These are phyloP conservation scores for Verticillium longisporum DNA, from an alignment of 2,329 filamentous ascomycete genomes.

Conservation along the genomic window DNA sequence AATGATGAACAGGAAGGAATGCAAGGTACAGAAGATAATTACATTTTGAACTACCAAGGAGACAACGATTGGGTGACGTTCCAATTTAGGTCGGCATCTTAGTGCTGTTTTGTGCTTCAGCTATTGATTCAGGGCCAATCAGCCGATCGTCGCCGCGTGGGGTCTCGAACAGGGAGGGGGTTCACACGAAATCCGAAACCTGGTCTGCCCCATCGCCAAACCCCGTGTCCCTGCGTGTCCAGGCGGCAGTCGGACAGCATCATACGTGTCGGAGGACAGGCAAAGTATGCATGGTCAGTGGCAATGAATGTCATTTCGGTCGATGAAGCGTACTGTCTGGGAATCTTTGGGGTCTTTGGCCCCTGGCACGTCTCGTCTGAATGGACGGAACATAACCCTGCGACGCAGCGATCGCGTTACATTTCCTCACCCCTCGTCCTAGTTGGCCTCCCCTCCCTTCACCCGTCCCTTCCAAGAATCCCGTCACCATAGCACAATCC, in stretches of 20 bases:
- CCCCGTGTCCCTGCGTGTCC: neutral
- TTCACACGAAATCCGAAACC: neutral
- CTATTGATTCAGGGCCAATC: neutral
- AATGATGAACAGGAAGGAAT: too few relatives aligned
- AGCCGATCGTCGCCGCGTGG: neutral
- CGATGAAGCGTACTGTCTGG: neutral
- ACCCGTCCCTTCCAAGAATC: neutral
- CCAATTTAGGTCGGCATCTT: too few relatives aligned
- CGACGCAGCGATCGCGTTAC: neutral
- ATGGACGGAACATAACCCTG: neutral
- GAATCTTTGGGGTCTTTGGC: neutral
- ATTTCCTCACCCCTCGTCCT: neutral
- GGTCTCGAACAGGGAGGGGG: neutral
- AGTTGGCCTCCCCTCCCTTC: neutral
- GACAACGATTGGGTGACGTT: neutral
- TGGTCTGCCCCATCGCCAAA: neutral
- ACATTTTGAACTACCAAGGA: too few relatives aligned
- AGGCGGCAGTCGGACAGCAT: neutral
- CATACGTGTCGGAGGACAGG: neutral
- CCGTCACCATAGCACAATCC: neutral
- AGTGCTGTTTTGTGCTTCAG: neutral
- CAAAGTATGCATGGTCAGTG: neutral
- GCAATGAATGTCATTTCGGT: neutral
- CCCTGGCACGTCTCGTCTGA: neutral
- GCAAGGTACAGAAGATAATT: too few relatives aligned